phyloP scores from a whole-genome alignment of 768 basidiomycete species.

The Tricholomella constricta region DNA sequence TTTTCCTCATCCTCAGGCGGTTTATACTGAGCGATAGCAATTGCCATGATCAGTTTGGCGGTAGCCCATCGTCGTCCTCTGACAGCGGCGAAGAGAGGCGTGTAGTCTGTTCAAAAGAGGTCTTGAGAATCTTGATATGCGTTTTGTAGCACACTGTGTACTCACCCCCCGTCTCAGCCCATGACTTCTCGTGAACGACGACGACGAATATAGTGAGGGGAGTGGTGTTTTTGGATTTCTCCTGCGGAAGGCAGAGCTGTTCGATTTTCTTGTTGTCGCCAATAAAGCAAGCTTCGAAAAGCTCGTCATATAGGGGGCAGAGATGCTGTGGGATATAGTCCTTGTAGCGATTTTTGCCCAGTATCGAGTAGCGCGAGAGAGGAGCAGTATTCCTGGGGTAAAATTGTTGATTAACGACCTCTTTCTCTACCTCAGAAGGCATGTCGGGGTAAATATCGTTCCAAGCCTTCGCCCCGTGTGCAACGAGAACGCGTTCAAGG shows the following conservation, averaged over 20 bases:
- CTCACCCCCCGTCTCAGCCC: no score
- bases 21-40: constrained; percentile 56
- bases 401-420: neutral
- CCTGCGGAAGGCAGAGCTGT: constrained; percentile 52
- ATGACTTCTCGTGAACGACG: constrained; percentile 21
- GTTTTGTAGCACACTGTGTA: neutral
- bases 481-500: constrained; percentile 32
- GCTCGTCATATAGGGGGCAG: constrained; percentile 46
- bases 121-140: neutral
- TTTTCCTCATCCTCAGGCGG: constrained; percentile 36
- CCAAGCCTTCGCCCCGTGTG: constrained; percentile 45
- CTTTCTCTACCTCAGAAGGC: constrained; percentile 8
- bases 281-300: constrained; percentile 56
- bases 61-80: constrained; percentile 54
- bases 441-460: constrained; percentile 37
- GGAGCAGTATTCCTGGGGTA: no score
- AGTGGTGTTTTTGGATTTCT: constrained; percentile 23
- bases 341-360: constrained; percentile 17
- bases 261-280: constrained; percentile 55
- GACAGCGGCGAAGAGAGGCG: constrained; percentile 55
- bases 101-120: constrained; percentile 39
- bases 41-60: constrained; percentile 59
- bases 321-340: constrained; percentile 35
- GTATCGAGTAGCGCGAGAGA: neutral
- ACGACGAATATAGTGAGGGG: constrained; percentile 50